Percentiles rank a stretch among this genome's conserved stretches.
Evolutionary conservation across 257 asterid species (phyloP).

Genomic region (Scutellaria galericulata): DNA sequence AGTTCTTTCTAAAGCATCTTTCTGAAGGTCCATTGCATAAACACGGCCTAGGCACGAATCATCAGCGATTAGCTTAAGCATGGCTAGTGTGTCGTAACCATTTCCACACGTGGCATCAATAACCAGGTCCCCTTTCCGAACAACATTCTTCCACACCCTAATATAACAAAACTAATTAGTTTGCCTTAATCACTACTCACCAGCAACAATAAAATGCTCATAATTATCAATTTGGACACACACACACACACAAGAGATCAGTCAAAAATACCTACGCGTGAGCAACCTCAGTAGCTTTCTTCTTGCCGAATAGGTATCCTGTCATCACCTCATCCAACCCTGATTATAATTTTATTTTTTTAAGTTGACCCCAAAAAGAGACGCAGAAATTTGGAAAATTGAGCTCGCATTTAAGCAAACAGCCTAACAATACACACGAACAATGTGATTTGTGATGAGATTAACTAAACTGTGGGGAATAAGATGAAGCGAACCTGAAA

Average conservation of each 20-base stretch:
- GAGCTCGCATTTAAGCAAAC: not conserved
- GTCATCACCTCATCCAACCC: conserved; percentile 70
- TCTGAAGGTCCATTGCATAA: conserved; percentile 83
- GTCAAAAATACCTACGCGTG: conserved; percentile 68
- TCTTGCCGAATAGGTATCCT: conserved; percentile 77
- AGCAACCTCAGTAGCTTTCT: conserved; percentile 86
- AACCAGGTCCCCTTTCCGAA: conserved; percentile 78
- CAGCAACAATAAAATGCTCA: not conserved
- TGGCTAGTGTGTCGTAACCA: conserved; percentile 84
- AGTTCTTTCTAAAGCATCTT: conserved; percentile 74
- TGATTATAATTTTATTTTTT: conserved; percentile 15
- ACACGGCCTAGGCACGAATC: conserved; percentile 64
- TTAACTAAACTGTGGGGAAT: not conserved
- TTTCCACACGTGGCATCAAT: conserved; percentile 98
- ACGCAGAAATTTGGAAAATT: not conserved
- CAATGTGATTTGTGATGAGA: not conserved
- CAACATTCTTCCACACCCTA: conserved; percentile 84
- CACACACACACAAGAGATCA: not conserved
- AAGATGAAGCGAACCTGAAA: conserved; percentile 41
- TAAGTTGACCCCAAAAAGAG: not conserved
- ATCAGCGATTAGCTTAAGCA: conserved; percentile 71
- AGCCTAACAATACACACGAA: not conserved
- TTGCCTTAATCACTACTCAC: conserved; percentile 1
- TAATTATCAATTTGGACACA: not conserved
- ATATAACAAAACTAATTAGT: conserved; percentile 7